These are phyloP conservation scores for Kokia cookei DNA, from an alignment of 441 rosid genomes.

Conservation along the genomic window DNA sequence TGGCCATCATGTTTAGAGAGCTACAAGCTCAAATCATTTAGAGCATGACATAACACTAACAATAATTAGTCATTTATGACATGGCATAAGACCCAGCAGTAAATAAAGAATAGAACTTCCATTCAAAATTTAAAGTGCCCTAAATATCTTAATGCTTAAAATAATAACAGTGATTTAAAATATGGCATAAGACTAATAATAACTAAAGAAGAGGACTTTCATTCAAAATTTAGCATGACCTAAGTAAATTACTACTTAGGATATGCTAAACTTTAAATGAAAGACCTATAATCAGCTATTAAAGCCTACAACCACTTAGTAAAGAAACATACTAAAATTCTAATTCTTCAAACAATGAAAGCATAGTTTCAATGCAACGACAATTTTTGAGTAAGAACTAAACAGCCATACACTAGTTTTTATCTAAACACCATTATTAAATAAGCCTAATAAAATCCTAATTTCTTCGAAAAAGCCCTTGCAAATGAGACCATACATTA, in stretches of 20 bases:
- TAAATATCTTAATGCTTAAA: neutral
- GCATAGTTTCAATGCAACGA: too few species aligned
- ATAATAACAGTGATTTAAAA: too few species aligned
- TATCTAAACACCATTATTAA: neutral
- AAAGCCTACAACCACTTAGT: neutral
- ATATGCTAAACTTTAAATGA: neutral
- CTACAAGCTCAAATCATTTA: neutral
- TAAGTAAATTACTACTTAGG: neutral
- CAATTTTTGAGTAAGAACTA: neutral
- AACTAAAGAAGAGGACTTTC: neutral
- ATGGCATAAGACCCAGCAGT: neutral
- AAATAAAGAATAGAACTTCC: neutral
- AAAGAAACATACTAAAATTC: neutral
- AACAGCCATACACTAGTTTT: neutral
- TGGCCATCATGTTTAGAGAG: neutral
- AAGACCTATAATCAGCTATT: neutral
- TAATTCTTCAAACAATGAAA: neutral
- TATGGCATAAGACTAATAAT: neutral
- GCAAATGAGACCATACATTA: neutral
- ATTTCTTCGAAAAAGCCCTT: too few species aligned
- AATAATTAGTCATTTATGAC: too few species aligned
- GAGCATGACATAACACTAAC: neutral
- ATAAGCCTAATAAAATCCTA: too few species aligned
- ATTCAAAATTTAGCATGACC: slow-evolving; percentile 1
- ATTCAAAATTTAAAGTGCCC: neutral